These are phyloP conservation scores for Exutisphaerella laricina DNA, from an alignment of 2,329 filamentous ascomycete genomes.

Conservation along the genomic window DNA sequence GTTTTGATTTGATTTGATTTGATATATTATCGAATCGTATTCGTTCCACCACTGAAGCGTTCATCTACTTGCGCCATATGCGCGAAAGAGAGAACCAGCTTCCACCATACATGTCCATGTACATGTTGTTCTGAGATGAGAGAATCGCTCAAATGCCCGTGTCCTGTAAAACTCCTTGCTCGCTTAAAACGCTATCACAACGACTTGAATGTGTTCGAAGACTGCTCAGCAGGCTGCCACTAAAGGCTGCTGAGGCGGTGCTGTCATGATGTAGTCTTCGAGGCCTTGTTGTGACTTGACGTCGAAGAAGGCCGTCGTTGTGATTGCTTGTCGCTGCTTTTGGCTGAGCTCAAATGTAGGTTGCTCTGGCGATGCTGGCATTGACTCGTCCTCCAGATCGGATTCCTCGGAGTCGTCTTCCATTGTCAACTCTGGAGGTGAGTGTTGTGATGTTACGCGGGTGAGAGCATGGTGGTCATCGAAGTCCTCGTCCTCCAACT, in stretches of 20 bases:
- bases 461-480: constrained; percentile 42
- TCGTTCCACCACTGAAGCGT: constrained; percentile 6
- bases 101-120: background rate
- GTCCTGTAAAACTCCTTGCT: constrained; percentile 20
- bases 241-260: constrained; percentile 36
- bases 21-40: constrained; percentile 4
- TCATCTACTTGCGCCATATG: constrained; percentile 8
- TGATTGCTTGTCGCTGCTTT: constrained; percentile 41
- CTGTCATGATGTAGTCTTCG: constrained; percentile 32
- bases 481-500: constrained; percentile 45
- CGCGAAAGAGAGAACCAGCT: constrained; percentile 17
- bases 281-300: constrained; percentile 24
- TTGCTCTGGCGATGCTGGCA: constrained; percentile 44
- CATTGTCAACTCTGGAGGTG: constrained; percentile 46
- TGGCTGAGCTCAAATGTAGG: constrained; percentile 42
- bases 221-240: constrained; percentile 38
- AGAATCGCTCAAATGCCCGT: constrained; percentile 13
- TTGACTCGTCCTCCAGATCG: constrained; percentile 44
- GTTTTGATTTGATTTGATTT: constrained; percentile 14
- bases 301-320: constrained; percentile 43
- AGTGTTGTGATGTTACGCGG: constrained; percentile 40
- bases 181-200: constrained; percentile 26
- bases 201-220: constrained; percentile 20
- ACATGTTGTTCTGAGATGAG: constrained; percentile 21
- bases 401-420: constrained; percentile 39